Percentiles rank a stretch among this genome's conserved stretches.
Conservation (phyloP, 2,329 filamentous ascomycete species). For the Cladosporium halotolerans region DNA sequence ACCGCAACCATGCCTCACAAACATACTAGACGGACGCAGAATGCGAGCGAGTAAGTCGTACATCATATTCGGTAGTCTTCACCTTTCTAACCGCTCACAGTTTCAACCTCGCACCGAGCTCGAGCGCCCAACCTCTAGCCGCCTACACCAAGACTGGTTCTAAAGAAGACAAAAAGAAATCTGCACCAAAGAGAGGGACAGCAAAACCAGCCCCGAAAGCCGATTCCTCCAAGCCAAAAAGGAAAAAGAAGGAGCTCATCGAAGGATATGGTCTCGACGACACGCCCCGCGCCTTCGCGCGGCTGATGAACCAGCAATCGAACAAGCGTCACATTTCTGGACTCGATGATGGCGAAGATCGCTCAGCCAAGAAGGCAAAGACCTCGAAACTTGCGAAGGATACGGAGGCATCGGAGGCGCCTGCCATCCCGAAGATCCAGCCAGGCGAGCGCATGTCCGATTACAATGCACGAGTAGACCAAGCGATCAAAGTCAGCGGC, state of each 20-base stretch:
- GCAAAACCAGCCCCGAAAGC: constrained; percentile 15
- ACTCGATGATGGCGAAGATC: constrained; percentile 61
- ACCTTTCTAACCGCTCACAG: constrained; percentile 35
- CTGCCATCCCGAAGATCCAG: constrained; percentile 59
- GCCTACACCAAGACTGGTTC: constrained; percentile 37
- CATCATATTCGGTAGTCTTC: constrained; percentile 33
- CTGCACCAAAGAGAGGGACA: constrained; percentile 26
- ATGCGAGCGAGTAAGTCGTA: constrained; percentile 34
- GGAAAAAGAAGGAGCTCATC: constrained; percentile 32
- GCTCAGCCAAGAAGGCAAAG: constrained; percentile 44
- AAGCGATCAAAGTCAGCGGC: constrained; percentile 68
- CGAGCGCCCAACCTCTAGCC: constrained; percentile 53
- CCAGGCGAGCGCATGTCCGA: constrained; percentile 79
- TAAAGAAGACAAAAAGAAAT: constrained; percentile 26
- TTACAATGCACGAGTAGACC: constrained; percentile 77
- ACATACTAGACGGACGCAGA: constrained; percentile 33
- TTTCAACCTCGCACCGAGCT: constrained; percentile 56
- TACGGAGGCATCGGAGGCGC: constrained; percentile 8
- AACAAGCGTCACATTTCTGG: constrained; percentile 54
- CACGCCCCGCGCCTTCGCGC: constrained; percentile 79
- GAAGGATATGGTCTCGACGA: constrained; percentile 60
- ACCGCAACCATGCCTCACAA: constrained; percentile 24
- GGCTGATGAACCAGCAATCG: constrained; percentile 68
- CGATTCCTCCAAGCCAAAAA: constrained; percentile 15
- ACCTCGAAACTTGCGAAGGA: constrained; percentile 16